Base-by-base conservation (phyloP, 352 stramenopile genomes). In the Pythium vanterpoolii region DNA sequence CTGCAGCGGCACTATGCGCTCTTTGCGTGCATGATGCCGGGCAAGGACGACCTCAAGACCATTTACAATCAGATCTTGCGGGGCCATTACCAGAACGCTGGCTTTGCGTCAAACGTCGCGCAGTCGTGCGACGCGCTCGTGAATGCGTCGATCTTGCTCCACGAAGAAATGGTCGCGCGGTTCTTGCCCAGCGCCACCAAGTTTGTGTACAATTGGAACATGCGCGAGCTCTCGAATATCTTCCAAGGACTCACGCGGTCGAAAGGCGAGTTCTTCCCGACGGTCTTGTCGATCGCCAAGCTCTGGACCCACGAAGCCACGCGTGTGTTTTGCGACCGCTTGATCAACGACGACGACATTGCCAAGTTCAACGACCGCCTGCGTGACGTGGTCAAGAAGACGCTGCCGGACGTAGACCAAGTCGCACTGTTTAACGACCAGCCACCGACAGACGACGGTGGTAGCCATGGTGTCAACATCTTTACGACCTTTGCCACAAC, bases 181-280 rank as follows among this genome's bases (percentile, higher is more conserved):
- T 99, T 99, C 71, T 69, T 99, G 5, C 96, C 95, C 3, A 98
- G 89, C 38, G 95, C 95, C 40, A 93, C 97, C n/a, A 97, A 98
- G 68, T 98, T 99, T 66, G 97, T 98, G 60, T 99, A 99, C 77
- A 98, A 98, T 66, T 99, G 96, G 95, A 98, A 98, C 73, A 98
- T 96, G 93, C 88, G 96, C 16, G 94, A 99, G 60, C 74, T 99
- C 4, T 96, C 86, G 5, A 98, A 98, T 55, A 95, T 98, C 48
- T 98, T 98, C 67, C 96, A 99, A 73, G 93, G 93, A 3, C 79
- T 96, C 26, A 97, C 90, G 31, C 83, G 92, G 3, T 91, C 93
- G 8, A 97, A 96, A 62, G 83, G 86, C 23, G 90, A 98, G 38
- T 98, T 96, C 66, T 98, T 97, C 68, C 81, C 87, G 18, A 90